These are phyloP conservation scores for Hortaea werneckii DNA, from an alignment of 2,329 filamentous ascomycete species.

Conservation along the genomic window DNA sequence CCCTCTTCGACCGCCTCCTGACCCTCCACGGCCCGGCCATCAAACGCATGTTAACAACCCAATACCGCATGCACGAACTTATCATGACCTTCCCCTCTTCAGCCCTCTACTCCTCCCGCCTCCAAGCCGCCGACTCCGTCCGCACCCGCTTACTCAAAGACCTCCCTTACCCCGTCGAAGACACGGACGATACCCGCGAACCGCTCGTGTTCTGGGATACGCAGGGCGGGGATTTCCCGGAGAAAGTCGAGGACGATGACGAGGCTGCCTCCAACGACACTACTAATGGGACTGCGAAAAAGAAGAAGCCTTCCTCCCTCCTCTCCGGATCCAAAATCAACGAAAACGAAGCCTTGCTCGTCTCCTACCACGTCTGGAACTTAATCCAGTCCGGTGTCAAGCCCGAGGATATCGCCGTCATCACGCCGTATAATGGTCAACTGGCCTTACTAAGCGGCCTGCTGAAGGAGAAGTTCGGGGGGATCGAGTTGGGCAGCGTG, in stretches of 20 bases:
- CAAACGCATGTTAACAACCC: constrained; percentile 90
- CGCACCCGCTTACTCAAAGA: constrained; percentile 64
- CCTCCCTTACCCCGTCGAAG: constrained; percentile 64
- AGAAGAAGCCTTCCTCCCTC: constrained; percentile 20
- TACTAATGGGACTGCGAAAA: too few relatives aligned
- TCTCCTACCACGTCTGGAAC: constrained; percentile 63
- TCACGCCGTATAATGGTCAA: constrained; percentile 95
- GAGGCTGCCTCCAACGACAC: too few relatives aligned
- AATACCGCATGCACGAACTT: constrained; percentile 94
- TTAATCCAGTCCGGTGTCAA: constrained; percentile 72
- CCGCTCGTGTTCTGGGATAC: constrained; percentile 92
- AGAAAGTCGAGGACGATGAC: constrained; percentile 66
- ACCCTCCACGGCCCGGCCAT: constrained; percentile 69
- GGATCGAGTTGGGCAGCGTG: constrained; percentile 88
- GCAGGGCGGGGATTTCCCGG: constrained; percentile 68
- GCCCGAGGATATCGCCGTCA: constrained; percentile 77
- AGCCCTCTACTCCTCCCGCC: constrained; percentile 71
- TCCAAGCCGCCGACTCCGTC: constrained; percentile 73
- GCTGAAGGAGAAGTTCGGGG: constrained; percentile 71
- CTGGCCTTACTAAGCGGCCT: constrained; percentile 64
- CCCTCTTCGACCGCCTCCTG: constrained; percentile 82
- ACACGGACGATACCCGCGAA: constrained; percentile 77
- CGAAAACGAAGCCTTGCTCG: constrained; percentile 76
- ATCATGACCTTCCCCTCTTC: constrained; percentile 94
- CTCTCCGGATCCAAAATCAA: constrained; percentile 80